phyloP scores from a whole-genome alignment of 2,329 filamentous ascomycete genomes.

The Blastomyces percursus region DNA sequence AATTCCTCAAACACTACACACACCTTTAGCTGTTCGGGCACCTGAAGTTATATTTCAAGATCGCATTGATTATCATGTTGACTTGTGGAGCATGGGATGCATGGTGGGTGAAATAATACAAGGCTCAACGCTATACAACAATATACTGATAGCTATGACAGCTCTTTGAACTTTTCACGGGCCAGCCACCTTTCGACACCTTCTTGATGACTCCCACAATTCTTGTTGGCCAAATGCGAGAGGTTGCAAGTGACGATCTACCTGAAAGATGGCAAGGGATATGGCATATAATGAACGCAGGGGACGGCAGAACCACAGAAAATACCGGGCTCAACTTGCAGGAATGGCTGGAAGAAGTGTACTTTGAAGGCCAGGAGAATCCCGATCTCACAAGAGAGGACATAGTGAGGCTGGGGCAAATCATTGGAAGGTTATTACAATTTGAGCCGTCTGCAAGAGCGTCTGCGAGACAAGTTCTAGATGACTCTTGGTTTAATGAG shows the following conservation, averaged over 20 bases:
- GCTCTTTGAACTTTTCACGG: slow-evolving; percentile 32
- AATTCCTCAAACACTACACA: slow-evolving; percentile 23
- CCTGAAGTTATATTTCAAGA: slow-evolving; percentile 33
- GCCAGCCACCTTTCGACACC: slow-evolving; percentile 31
- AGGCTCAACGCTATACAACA: no score
- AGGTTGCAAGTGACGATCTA: slow-evolving; percentile 25
- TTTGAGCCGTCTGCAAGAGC: slow-evolving; percentile 17
- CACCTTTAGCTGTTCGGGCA: slow-evolving; percentile 26
- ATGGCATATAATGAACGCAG: slow-evolving; percentile 20
- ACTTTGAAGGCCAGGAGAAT: slow-evolving; percentile 26
- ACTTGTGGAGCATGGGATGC: slow-evolving; percentile 32
- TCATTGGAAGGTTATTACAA: slow-evolving; percentile 14
- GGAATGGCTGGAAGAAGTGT: slow-evolving; percentile 30
- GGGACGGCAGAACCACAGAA: slow-evolving; percentile 11
- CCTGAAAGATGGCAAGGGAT: slow-evolving; percentile 25
- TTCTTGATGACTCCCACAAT: slow-evolving; percentile 25
- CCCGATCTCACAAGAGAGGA: slow-evolving; percentile 15
- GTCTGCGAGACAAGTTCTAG: slow-evolving; percentile 18
- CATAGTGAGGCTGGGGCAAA: slow-evolving; percentile 17
- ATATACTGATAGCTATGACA: slow-evolving; percentile 8
- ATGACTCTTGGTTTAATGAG: slow-evolving; percentile 19
- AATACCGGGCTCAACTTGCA: slow-evolving; percentile 20
- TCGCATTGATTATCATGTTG: slow-evolving; percentile 25
- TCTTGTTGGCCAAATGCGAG: slow-evolving; percentile 28
- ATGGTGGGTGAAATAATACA: slow-evolving; percentile 21